Evolutionary conservation across 768 basidiomycete genomes (phyloP), one percentile per base, ranked within the genome.

Genomic region (Melanogaster broomeanus): DNA sequence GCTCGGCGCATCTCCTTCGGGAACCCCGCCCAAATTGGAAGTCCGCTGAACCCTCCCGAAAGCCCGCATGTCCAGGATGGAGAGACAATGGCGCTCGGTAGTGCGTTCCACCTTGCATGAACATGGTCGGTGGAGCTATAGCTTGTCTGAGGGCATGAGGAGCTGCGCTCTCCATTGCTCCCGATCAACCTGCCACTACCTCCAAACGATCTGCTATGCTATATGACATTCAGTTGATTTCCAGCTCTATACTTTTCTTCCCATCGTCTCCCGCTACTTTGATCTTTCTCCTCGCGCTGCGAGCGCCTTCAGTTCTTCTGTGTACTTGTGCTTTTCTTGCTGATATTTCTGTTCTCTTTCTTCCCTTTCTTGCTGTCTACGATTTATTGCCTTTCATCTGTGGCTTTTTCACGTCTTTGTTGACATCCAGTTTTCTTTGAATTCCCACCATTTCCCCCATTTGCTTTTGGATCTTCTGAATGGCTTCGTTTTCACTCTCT

Each of bases 1-100:
- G 83, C 75, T 30, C 73, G 81, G 57, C 72, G 82, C 49, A 90
- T 90, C 41, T 86, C 85, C 2, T 90, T 90, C 61, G 81, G 84
- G 15, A 82, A 74, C 39, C 56, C 81, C 30, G 69, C 65, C 22
- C 15, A 35, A 51, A 58, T 49, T 6, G 56, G 56, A 27, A 73
- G 10, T 67, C 72, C 15, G 60, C 65, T 27, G 72, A 76, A 24
- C 76, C 74, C 51, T 63, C 70, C 18, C 69, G 75, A 45, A 48
- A 58, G 33, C 15, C n/a, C 51, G 31, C 48, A 40, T n/a, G 39
- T 22, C 55, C 70, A 57, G 6, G 67, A 66, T 7, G 68, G 72
- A 46, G 68, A 68, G 50, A 67, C 72, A 24, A 53, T 66, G 40
- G 72, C 72, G 49, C 66, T 91, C 44, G 89, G 80, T 25, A 90